Evolutionary conservation across 2,329 filamentous ascomycete species (phyloP), one percentile per base, ranked within the genome.

Genomic region (Fusarium neocosmosporiellum): DNA sequence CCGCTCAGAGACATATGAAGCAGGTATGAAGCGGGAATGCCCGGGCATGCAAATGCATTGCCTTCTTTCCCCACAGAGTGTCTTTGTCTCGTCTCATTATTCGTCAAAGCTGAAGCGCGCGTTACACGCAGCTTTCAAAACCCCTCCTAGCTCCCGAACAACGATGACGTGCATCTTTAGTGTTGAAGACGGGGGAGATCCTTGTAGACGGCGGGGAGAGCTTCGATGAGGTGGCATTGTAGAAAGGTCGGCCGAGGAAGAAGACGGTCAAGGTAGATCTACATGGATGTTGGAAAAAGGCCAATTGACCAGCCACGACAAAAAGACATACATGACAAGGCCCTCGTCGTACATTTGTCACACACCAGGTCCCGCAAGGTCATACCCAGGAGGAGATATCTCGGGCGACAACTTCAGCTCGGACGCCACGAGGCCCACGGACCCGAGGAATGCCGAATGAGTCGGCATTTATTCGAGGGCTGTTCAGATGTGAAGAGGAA

Each of bases 121-220:
- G 22, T 29, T 29, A 29, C 46, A 29, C 27, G 27, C 46, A 48
- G 43, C 43, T 29, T 48, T 22, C n/a, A 54, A 31, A 33, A 55
- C 22, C 7, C 22, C 7, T 39, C 34, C 24, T 61, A 37, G 59
- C 59, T 61, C 59, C 59, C 33, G 59, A 27, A 33, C 24, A 31
- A 29, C 33, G 13, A 62, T 62, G 59, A 62, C 59, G 59, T 53
- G 59, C 59, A 62, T 53, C 1, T 3, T 4, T 61, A 53, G 41
- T 39, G 36, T 59, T 29, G 27, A 53, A 46, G 37, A 46, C n/a
- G 27, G 43, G 55, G 59, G 18, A 41, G 11, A 61, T 61, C 59
- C 59, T 36, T 61, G 59, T 39, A n/a, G 13, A 53, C 59, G 33
- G n/a, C n/a, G 59, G 43, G 39, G 16, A 20, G 29, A 60, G 24